Percentiles rank a stretch among this genome's conserved stretches.
Conservation (phyloP, 1,284 basidiomycete species). For the Ceratobasidium sp. region DNA sequence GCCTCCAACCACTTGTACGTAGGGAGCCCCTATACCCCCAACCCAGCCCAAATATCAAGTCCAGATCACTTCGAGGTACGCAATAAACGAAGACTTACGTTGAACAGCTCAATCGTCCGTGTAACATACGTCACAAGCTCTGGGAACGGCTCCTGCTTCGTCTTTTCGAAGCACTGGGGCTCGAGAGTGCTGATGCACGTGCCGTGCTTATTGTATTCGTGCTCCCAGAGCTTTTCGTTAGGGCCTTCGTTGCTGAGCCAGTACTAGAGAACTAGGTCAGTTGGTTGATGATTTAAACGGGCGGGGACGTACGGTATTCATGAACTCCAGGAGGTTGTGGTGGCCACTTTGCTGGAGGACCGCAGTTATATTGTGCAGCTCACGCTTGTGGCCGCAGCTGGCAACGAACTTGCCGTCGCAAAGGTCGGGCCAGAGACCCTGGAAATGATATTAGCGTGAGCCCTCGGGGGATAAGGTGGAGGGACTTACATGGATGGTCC, state of each 20-base stretch:
- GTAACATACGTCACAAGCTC: conserved; percentile 53
- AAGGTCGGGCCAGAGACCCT: conserved; percentile 52
- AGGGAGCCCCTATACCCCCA: conserved; percentile 49
- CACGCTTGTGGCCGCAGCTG: conserved; percentile 52
- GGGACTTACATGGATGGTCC: conserved; percentile 51
- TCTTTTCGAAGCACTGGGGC: conserved; percentile 48
- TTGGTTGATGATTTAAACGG: neutral
- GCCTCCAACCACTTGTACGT: conserved; percentile 56
- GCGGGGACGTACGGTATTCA: conserved; percentile 49
- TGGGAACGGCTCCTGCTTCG: conserved; percentile 43
- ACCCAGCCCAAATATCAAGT: neutral
- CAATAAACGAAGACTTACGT: conserved; percentile 14
- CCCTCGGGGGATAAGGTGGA: neutral
- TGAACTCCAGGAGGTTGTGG: conserved; percentile 51
- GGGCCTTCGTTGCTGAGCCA: conserved; percentile 53
- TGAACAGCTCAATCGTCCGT: conserved; percentile 49
- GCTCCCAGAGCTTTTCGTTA: conserved; percentile 55
- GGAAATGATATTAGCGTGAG: neutral
- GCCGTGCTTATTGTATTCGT: conserved; percentile 53
- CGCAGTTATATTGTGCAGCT: conserved; percentile 52
- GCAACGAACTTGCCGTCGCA: conserved; percentile 56
- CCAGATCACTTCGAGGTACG: no score
- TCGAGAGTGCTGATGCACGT: conserved; percentile 50
- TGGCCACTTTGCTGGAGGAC: conserved; percentile 51
- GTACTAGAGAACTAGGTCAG: conserved; percentile 43